These are phyloP conservation scores for Geranium brycei DNA, from an alignment of 345 rosid genomes.

Conservation along the genomic window DNA sequence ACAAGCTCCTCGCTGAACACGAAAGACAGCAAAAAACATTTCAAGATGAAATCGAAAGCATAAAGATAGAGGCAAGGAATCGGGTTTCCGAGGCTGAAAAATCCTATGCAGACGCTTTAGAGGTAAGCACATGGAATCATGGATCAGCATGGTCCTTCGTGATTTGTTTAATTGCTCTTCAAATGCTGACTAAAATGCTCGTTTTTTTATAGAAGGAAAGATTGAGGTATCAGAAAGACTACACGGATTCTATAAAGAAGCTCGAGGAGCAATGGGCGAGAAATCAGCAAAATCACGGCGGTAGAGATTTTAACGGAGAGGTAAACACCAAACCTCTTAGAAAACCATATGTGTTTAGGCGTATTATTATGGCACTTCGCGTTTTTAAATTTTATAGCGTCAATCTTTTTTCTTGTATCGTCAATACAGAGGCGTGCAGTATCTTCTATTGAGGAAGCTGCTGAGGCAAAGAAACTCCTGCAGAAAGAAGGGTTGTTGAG, in stretches of 20 bases:
- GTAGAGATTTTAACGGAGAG: conserved; percentile 11
- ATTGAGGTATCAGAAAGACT: conserved; percentile 65
- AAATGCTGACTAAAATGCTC: neutral
- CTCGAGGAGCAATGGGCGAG: conserved; percentile 70
- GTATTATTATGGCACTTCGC: neutral
- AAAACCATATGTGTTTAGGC: too few species aligned
- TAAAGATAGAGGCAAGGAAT: conserved; percentile 49
- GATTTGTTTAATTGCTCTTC: conserved; percentile 1
- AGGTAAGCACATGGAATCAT: conserved; percentile 28
- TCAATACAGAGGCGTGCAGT: neutral
- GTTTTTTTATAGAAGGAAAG: conserved; percentile 53
- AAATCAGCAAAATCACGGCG: conserved; percentile 51
- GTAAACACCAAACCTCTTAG: neutral
- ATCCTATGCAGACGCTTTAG: conserved; percentile 54
- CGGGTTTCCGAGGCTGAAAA: conserved; percentile 61
- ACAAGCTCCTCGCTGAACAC: conserved; percentile 73
- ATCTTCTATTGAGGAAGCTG: conserved; percentile 42
- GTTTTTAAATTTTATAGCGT: neutral
- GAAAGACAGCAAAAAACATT: conserved; percentile 90
- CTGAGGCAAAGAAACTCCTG: conserved; percentile 55
- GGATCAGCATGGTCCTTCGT: neutral
- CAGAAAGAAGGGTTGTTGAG: conserved; percentile 55
- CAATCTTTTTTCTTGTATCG: neutral
- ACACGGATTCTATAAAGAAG: conserved; percentile 82
- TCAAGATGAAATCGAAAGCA: conserved; percentile 64